Evolutionary conservation across 371 early-diverging fungal species (phyloP).

Genomic region (Apophysomyces sp.): DNA sequence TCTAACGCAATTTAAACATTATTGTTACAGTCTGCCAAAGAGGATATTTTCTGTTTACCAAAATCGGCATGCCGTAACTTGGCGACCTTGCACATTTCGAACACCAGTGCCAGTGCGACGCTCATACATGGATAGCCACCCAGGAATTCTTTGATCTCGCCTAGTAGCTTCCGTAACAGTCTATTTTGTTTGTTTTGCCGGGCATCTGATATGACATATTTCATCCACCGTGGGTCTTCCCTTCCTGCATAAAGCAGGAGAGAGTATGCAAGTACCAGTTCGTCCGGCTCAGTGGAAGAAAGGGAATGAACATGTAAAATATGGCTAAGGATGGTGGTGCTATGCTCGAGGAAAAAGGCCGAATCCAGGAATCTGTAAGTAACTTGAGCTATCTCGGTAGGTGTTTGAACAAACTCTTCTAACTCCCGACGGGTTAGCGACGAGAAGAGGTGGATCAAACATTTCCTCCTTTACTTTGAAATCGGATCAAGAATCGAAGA

Average conservation of each 20-base stretch:
- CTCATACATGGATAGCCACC: slow-evolving; percentile 30
- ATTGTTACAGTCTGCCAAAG: too few relatives aligned
- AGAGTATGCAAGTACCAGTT: slow-evolving; percentile 48
- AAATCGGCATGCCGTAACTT: slow-evolving; percentile 60
- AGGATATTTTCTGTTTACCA: slow-evolving; percentile 31
- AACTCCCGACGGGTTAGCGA: background rate
- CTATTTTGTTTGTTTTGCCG: slow-evolving; percentile 40
- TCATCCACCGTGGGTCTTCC: slow-evolving; percentile 34
- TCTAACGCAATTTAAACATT: too few relatives aligned
- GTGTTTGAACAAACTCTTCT: slow-evolving; percentile 55
- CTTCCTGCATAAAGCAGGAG: slow-evolving; percentile 47
- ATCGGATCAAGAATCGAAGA: slow-evolving; percentile 40
- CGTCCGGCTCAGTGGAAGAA: slow-evolving; percentile 15
- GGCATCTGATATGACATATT: slow-evolving; percentile 34
- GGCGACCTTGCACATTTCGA: slow-evolving; percentile 74
- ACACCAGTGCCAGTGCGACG: slow-evolving; percentile 62
- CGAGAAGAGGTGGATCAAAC: background rate
- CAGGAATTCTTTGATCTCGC: slow-evolving; percentile 39
- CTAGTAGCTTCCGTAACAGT: slow-evolving; percentile 47
- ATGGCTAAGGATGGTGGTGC: slow-evolving; percentile 54
- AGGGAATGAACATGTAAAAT: slow-evolving; percentile 52
- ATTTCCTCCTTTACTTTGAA: slow-evolving; percentile 23
- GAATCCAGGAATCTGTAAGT: slow-evolving; percentile 70
- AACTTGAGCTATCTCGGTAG: slow-evolving; percentile 51
- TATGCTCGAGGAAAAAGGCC: slow-evolving; percentile 59